Evolutionary conservation across 495 filamentous ascomycete species (phyloP), one percentile per base, ranked within the genome.

Genomic region (Xylaria flabelliformis): DNA sequence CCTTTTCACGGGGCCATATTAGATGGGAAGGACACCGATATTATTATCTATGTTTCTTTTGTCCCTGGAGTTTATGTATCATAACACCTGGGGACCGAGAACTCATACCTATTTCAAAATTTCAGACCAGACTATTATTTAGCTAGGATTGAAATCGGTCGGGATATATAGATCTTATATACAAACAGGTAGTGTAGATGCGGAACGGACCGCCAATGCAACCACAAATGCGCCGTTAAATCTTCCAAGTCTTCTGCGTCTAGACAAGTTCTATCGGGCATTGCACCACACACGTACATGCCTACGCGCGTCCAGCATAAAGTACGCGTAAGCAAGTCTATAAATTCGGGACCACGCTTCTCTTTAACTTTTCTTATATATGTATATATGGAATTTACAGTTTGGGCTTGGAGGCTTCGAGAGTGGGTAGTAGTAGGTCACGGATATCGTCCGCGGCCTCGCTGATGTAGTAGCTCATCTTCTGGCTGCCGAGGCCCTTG

Each of bases 391-490:
- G 39, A 26, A 36, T 67, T 72, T 89, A 99, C 74, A 99, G 82
- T 89, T 98, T 98, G 21, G 96, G 91, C 88, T 97, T 98, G 75
- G 93, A 90, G 64, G 89, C 85, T 75, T 94, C 91, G 55, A 96
- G 78, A 42, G 94, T 95, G 17, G 93, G 93, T 80, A 95, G 83
- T 80, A 99, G 85, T 69, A 99, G 78, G 79, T 97, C 95, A 74
- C 96, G 88, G 76, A 98, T 88, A 70, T 99, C 97, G 59, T 89
- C 87, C 7, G 95, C 97, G 1, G 97, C 96, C 84, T 98, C 95
- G 78, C 91, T 96, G 77, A 99, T 81, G 85, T 91, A 98, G 87
- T 93, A 93, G 83, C 92, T 93, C 95, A 99, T 97, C 78, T 93
- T 91, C 76, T 97, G 90, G 76, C 90, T 92, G 67, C 95, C 96